Evolutionary conservation across 106 monocot species (phyloP).

Genomic region (Dendrobium nobile): DNA sequence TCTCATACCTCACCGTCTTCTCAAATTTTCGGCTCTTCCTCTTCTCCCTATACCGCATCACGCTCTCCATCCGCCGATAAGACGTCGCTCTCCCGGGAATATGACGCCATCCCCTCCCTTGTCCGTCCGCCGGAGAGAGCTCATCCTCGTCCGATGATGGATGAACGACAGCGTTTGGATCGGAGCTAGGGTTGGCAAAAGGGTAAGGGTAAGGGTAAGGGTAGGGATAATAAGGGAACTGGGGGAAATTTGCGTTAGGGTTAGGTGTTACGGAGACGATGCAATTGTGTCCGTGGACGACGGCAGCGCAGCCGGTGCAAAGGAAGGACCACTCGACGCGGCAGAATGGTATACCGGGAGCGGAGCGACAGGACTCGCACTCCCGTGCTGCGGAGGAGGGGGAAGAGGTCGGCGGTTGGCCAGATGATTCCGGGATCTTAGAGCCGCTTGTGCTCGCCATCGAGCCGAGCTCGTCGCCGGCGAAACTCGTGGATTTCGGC

Average conservation of each 20-base stretch:
- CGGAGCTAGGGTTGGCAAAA: constrained; percentile 6
- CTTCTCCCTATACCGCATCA: constrained; percentile 34
- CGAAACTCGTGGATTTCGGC: constrained; percentile 5
- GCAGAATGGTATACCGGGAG: constrained; percentile 44
- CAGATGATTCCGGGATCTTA: constrained; percentile 3
- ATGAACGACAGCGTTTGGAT: constrained; percentile 9
- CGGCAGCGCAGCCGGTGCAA: constrained; percentile 32
- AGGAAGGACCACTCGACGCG: constrained; percentile 50
- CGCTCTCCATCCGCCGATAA: constrained; percentile 17
- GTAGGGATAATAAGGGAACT: not conserved
- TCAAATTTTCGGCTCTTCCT: constrained; percentile 20
- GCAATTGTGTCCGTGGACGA: constrained; percentile 30
- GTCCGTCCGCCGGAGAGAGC: constrained; percentile 1
- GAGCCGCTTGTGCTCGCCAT: constrained; percentile 6
- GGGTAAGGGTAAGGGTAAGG: constrained; percentile 7
- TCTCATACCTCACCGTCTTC: constrained; percentile 26
- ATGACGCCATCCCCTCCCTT: constrained; percentile 5
- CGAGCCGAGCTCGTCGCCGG: constrained; percentile 2
- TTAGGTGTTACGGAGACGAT: constrained; percentile 31
- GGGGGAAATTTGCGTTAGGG: constrained; percentile 6
- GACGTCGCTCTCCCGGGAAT: constrained; percentile 3
- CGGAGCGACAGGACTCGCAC: constrained; percentile 32
- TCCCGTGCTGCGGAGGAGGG: constrained; percentile 2
- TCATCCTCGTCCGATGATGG: constrained; percentile 20
- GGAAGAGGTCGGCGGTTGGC: not conserved